These are phyloP conservation scores for Penicillium paxilli DNA, from an alignment of 495 filamentous ascomycete species.

Conservation along the genomic window DNA sequence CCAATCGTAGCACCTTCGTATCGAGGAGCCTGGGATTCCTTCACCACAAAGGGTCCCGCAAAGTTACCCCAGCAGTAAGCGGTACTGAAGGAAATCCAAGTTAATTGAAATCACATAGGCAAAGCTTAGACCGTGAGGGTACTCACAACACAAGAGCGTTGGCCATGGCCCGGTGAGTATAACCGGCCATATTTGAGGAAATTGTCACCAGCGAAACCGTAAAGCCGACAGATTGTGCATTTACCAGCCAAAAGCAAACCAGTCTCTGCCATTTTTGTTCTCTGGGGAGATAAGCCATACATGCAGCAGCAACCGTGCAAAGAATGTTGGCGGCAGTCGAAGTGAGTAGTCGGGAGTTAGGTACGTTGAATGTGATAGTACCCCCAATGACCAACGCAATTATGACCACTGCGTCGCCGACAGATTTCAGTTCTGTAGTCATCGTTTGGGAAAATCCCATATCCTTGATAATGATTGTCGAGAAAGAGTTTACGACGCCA, in stretches of 20 bases:
- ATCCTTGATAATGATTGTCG: constrained; percentile 17
- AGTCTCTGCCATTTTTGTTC: constrained; percentile 6
- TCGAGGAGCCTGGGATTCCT: not conserved
- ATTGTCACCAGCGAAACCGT: constrained; percentile 10
- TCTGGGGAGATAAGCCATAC: constrained; percentile 4
- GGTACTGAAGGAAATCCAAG: not conserved
- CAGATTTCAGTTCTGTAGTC: constrained; percentile 7
- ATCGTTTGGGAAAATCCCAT: constrained; percentile 12
- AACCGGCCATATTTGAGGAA: constrained; percentile 17
- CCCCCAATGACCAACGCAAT: constrained; percentile 6
- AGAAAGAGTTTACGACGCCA: constrained; percentile 16
- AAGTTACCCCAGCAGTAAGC: constrained; percentile 12
- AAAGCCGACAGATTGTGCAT: constrained; percentile 9
- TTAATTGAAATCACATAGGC: not conserved
- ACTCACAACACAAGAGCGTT: constrained; percentile 16
- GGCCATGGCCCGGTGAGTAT: constrained; percentile 16
- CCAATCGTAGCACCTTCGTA: constrained; percentile 7
- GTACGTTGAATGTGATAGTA: constrained; percentile 5
- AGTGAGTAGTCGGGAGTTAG: constrained; percentile 4
- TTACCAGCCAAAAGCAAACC: constrained; percentile 6
- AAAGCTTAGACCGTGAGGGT: not conserved
- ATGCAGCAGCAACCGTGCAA: constrained; percentile 6
- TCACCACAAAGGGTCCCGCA: constrained; percentile 8
- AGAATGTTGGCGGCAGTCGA: constrained; percentile 8
- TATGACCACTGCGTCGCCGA: constrained; percentile 4